Base-by-base conservation (phyloP, 306 rosid genomes). In the Parietaria judaica region DNA sequence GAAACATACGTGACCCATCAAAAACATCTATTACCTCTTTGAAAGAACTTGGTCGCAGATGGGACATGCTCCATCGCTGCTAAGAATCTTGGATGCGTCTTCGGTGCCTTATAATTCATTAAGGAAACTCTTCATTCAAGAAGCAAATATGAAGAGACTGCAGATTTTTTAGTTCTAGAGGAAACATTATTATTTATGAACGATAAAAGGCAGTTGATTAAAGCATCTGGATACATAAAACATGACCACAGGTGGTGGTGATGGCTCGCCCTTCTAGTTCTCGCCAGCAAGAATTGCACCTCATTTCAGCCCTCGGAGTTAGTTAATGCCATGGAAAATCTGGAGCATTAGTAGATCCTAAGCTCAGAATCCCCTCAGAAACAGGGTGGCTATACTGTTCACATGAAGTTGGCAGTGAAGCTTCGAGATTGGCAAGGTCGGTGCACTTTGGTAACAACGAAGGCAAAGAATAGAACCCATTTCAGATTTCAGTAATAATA, bases 251-350 rank as follows among this genome's bases (percentile, higher is more conserved):
- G 39, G 99, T 94, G 51, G 99, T 89, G 70, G 97, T 64, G 76
- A 94, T 57, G 14, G 95, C 97, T 75, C 85, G 74, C 70, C 99
- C 99, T 74, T 94, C 99, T 64, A 94, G 60, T 78, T 86, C 99
- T 62, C 94, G 79, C 99, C 99, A 94, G 71, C 99, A 94, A 6
- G 94, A 94, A 78, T 94, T 94, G 91, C 99, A 94, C 79, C 95
- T 88, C 99, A 94, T 94, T 79, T 84, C 72, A 78, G 72, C 83
- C 60, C 67, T 74, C 59, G 51, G 46, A 70, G 50, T 65, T 14
- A 61, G 70, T 64, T 78, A 81, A 70, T 66, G 65, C 36, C 11
- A 16, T 62, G 66, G 60, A 76, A 80, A 79, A 59, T 67, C 66
- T 61, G 70, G 58, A 58, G 79, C 52, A 71, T 39, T 46, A 60